Percentiles rank a stretch among this genome's conserved stretches.
Evolutionary conservation across 306 rosid genomes (phyloP).

Genomic region (Alnus glutinosa): DNA sequence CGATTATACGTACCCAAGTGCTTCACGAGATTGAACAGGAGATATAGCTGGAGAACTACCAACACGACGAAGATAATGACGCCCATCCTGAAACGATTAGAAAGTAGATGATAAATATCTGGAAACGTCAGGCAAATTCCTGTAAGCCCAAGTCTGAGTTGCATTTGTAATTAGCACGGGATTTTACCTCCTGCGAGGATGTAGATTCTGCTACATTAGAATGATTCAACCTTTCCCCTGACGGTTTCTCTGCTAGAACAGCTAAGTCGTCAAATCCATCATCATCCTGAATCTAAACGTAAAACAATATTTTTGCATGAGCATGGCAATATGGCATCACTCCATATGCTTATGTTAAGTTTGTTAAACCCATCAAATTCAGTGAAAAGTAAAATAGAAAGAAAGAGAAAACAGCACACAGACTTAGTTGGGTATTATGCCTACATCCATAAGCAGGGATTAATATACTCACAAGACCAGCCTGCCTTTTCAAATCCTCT

Average conservation of each 20-base stretch:
- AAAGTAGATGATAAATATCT: slow-evolving; percentile 14
- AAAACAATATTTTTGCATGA: neutral
- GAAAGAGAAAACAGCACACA: neutral
- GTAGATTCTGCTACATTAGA: slow-evolving; percentile 33
- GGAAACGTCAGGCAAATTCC: neutral
- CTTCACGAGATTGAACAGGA: slow-evolving; percentile 75
- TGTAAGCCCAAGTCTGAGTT: neutral
- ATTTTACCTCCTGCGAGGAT: slow-evolving; percentile 57
- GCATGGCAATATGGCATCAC: slow-evolving; percentile 18
- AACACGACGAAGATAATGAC: slow-evolving; percentile 56
- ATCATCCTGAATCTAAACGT: slow-evolving; percentile 81
- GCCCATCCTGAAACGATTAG: slow-evolving; percentile 62
- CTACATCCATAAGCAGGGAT: slow-evolving; percentile 9
- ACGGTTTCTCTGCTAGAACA: slow-evolving; percentile 45
- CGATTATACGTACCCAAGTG: slow-evolving; percentile 61
- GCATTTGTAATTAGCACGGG: slow-evolving; percentile 20
- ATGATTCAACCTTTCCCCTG: slow-evolving; percentile 47
- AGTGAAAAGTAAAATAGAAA: neutral
- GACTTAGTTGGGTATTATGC: too few species aligned
- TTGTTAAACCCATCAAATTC: too few species aligned
- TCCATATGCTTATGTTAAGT: too few species aligned
- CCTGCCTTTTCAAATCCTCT: slow-evolving; percentile 89
- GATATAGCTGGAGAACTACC: slow-evolving; percentile 73
- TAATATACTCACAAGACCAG: slow-evolving; percentile 78
- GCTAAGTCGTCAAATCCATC: slow-evolving; percentile 44